phyloP scores from a whole-genome alignment of 2,329 filamentous ascomycete species.

The Fusarium subtropicale region DNA sequence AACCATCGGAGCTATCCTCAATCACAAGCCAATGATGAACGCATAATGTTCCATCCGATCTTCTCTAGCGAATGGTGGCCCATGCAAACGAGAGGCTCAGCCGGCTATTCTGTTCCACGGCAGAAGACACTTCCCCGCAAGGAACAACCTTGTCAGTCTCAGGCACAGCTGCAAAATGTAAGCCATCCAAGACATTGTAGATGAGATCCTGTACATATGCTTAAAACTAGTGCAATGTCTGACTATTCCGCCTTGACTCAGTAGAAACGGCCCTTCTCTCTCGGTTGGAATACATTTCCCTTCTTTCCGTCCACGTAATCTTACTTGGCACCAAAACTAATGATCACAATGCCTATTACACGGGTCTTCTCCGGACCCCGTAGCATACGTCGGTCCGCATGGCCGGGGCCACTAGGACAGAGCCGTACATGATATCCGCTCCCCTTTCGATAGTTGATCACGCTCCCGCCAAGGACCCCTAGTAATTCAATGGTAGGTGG shows the following conservation, averaged over 20 bases:
- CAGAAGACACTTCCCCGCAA: not conserved
- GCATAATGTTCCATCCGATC: constrained; percentile 3
- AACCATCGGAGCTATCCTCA: not conserved
- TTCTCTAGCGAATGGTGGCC: not conserved
- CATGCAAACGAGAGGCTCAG: constrained; percentile 4
- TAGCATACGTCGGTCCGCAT: not conserved
- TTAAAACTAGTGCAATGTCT: not conserved
- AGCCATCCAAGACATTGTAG: constrained; percentile 2
- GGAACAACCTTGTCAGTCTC: not conserved
- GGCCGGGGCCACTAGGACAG: constrained; percentile 4
- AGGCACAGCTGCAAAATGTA: constrained; percentile 6
- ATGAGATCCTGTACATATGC: not conserved
- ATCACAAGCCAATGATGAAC: not conserved
- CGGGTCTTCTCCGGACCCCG: not conserved
- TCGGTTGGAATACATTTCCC: constrained; percentile 3
- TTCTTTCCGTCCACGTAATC: constrained; percentile 1
- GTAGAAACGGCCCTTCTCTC: not conserved
- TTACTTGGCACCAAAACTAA: not conserved
- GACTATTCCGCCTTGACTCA: not conserved
- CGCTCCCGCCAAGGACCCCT: not conserved
- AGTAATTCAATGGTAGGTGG: constrained; percentile 22
- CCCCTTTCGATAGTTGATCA: constrained; percentile 1
- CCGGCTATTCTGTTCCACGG: not conserved
- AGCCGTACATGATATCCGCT: constrained; percentile 2
- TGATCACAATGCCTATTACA: not conserved